Base-by-base conservation (phyloP, 257 asterid genomes). In the Parsonsia alboflavescens region DNA sequence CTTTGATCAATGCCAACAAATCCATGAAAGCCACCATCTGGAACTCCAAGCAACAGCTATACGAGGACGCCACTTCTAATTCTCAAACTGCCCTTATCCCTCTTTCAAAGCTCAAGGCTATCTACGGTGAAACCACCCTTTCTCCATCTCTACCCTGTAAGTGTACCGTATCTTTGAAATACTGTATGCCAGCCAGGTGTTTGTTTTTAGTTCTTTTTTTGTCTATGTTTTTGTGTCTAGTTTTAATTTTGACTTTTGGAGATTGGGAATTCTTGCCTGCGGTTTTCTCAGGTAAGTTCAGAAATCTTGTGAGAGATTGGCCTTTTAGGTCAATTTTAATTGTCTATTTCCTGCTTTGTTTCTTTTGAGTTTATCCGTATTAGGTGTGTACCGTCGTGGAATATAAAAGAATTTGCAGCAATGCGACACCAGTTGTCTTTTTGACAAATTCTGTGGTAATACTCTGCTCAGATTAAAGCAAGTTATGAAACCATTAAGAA, bases 11-110 rank as follows among this genome's bases (percentile, higher is more conserved):
- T 62, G 22, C 86, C 24, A 93, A 93, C 80, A 92, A 92, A 83
- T 65, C 71, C 45, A 83, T 90, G 52, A 92, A 87, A 74, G 86
- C 36, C 41, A 68, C 89, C 33, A 83, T 92, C 56, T 88, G 99
- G 99, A 85, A 87, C 26, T 92, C 97, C 95, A 94, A 92, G 80
- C 97, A 90, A 82, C 82, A 80, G 76, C 90, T 94, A 68, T 92
- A 81, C 78, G 84, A 91, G 2, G 91, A 87, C 80, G 97, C 93
- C 24, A 84, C 82, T 59, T 83, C 82, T 15, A 64, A 83, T 78
- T 80, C 89, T 52, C 75, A 65, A 22, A 70, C 78, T 6, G 81
- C 94, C 57, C 46, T 85, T 59, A 83, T 89, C 41, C 89, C 97
- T 53, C 91, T 90, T 28, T 83, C 96, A 59, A 92, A 85, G 21